Conservation (phyloP, 495 filamentous ascomycete genomes). For the Daldinia loculata region DNA sequence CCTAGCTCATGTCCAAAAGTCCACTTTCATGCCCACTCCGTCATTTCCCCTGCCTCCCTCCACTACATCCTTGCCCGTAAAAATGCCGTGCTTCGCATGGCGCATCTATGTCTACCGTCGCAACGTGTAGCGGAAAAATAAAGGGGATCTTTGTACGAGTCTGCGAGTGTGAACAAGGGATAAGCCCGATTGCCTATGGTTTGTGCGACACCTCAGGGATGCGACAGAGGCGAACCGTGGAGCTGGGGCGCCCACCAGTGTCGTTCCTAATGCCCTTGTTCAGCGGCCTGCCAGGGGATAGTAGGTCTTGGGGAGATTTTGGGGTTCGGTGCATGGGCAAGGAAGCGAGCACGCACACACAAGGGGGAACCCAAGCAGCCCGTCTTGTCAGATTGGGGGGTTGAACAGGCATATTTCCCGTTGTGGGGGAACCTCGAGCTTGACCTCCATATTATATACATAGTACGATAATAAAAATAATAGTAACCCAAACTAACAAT, state of each 20-base stretch:
- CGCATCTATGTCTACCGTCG: slow-evolving; percentile 37
- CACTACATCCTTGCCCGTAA: slow-evolving; percentile 29
- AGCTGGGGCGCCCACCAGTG: slow-evolving; percentile 33
- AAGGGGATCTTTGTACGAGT: slow-evolving; percentile 42
- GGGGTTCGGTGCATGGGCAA: slow-evolving; percentile 38
- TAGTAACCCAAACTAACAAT: slow-evolving; percentile 7
- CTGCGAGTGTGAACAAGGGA: slow-evolving; percentile 42
- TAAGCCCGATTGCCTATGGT: slow-evolving; percentile 40
- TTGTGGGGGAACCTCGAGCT: slow-evolving; percentile 40
- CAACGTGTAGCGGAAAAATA: slow-evolving; percentile 36
- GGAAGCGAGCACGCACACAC: slow-evolving; percentile 37
- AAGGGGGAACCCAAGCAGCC: slow-evolving; percentile 28
- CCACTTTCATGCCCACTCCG: slow-evolving; percentile 12
- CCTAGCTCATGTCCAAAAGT: slow-evolving; percentile 6
- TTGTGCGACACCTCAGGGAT: slow-evolving; percentile 44
- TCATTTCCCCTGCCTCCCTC: slow-evolving; percentile 22
- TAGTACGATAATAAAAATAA: slow-evolving; percentile 17
- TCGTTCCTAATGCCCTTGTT: slow-evolving; percentile 32
- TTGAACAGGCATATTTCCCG: slow-evolving; percentile 31
- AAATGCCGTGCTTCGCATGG: slow-evolving; percentile 44
- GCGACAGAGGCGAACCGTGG: slow-evolving; percentile 42
- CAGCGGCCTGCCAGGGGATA: slow-evolving; percentile 24
- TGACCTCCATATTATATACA: slow-evolving; percentile 2
- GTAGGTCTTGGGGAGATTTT: slow-evolving; percentile 18
- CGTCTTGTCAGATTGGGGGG: slow-evolving; percentile 35